phyloP scores from a whole-genome alignment of 2,329 filamentous ascomycete species.

The Trichothecium sympodiale region DNA sequence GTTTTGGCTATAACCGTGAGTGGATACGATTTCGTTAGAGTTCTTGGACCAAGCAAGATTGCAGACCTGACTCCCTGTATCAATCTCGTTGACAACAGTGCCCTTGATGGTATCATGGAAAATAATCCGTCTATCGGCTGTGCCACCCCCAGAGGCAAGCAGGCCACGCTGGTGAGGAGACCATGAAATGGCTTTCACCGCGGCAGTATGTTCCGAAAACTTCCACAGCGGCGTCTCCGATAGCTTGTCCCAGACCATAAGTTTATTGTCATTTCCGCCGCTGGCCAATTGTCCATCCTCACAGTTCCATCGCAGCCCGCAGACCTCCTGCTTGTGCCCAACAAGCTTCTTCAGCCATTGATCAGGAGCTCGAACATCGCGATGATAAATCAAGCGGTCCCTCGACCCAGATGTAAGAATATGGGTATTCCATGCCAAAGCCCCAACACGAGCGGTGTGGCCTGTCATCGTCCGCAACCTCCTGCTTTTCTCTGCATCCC shows the following conservation, averaged over 20 bases:
- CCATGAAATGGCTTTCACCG: conserved; percentile 97
- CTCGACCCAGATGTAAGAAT: conserved; percentile 92
- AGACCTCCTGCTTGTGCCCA: conserved; percentile 97
- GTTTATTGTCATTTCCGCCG: conserved; percentile 95
- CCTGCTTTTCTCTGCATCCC: conserved; percentile 82
- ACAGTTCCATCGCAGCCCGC: conserved; percentile 92
- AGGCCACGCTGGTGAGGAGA: conserved; percentile 91
- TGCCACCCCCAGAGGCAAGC: conserved; percentile 91
- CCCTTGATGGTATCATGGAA: conserved; percentile 96
- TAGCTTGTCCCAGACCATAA: conserved; percentile 97
- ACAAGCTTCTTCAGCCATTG: conserved; percentile 81
- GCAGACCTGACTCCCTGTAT: conserved; percentile 97
- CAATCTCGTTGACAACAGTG: conserved; percentile 71
- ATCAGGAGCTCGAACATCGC: conserved; percentile 85
- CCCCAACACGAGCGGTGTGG: conserved; percentile 85
- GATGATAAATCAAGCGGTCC: conserved; percentile 88
- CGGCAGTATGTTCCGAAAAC: conserved; percentile 88
- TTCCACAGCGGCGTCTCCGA: conserved; percentile 88
- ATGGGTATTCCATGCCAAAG: conserved; percentile 95
- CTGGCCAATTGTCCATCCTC: conserved; percentile 92
- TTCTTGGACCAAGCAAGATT: conserved; percentile 97
- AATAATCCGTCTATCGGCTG: conserved; percentile 89
- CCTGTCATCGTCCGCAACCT: conserved; percentile 92
- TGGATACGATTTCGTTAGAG: conserved; percentile 93
- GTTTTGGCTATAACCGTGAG: conserved; percentile 95